phyloP scores from a whole-genome alignment of 2,329 filamentous ascomycete genomes.

The Gliomastix tumulicola region DNA sequence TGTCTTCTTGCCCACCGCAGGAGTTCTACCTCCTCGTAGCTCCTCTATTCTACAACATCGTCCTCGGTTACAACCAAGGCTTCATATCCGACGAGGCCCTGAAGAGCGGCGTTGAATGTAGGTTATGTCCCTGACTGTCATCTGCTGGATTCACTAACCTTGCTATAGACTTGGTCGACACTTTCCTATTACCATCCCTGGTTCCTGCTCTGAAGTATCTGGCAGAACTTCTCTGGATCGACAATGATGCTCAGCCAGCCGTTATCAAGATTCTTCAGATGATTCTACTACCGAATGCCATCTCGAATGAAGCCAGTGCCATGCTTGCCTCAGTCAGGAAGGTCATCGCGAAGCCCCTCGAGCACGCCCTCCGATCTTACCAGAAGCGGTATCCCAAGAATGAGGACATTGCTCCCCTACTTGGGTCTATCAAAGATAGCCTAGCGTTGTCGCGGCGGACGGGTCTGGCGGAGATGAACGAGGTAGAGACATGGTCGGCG shows the following conservation, averaged over 20 bases:
- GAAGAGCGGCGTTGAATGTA: constrained; percentile 70
- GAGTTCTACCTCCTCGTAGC: constrained; percentile 76
- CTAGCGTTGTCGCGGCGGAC: constrained; percentile 54
- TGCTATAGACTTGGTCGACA: constrained; percentile 62
- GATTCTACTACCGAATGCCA: constrained; percentile 62
- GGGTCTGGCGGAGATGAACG: constrained; percentile 54
- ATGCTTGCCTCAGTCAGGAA: constrained; percentile 68
- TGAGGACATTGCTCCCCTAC: constrained; percentile 62
- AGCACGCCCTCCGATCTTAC: constrained; percentile 59
- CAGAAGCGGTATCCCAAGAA: constrained; percentile 60
- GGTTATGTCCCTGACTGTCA: constrained; percentile 20
- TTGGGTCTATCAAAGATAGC: constrained; percentile 56
- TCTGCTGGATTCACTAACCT: background rate
- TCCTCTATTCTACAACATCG: constrained; percentile 68
- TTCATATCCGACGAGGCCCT: constrained; percentile 62
- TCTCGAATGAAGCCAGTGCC: constrained; percentile 62
- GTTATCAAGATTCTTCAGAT: constrained; percentile 67
- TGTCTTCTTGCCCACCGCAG: constrained; percentile 75
- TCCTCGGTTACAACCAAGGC: constrained; percentile 60
- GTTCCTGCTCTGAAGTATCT: constrained; percentile 69
- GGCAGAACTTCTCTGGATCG: constrained; percentile 61
- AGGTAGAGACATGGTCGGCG: constrained; percentile 60
- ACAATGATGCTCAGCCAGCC: constrained; percentile 58
- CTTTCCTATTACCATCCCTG: constrained; percentile 72
- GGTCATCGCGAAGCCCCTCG: constrained; percentile 62